Base-by-base conservation (phyloP, 2,329 filamentous ascomycete species). In the Aspergillus pseudoterreus region DNA sequence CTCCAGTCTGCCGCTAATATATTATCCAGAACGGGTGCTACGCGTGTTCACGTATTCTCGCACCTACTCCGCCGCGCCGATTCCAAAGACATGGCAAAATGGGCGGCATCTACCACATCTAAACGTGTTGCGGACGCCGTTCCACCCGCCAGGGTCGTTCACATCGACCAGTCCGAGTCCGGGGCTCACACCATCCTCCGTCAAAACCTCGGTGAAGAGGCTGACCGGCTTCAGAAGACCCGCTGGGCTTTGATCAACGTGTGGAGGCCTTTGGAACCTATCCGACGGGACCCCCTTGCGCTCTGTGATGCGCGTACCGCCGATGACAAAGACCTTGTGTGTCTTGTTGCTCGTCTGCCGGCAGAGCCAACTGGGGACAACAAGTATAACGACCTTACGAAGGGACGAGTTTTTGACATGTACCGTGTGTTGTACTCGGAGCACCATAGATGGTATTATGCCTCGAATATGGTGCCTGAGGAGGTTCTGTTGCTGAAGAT, bases 161-260 rank as follows among this genome's bases (percentile, higher is more conserved):
- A 52, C 21, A 44, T 45, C 9, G 50, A 52, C 41, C 50, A 52
- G 11, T 52, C 50, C 24, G 45, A 48, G 14, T 3, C 45, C 11
- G 50, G 50, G 2, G 50, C 50, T 8, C 4, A 38, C 15, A 17
- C 47, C 2, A 17, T 52, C 2, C 11, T 52, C 3, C 32, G 32
- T 9, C 22, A 52, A 11, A 44, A 38, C 33, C 10, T 52, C 38
- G 10, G 36, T 1, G 17, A 45, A 11, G 32, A 52, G 22, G 50
- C 17, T 2, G 50, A 43, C 9, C 48, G 43, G 17, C 22, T 45
- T 15, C 14, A 9, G 3, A 21, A 45, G 8, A 12, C 33, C 10
- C 48, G 45, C 6, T 52, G 50, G 50, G 50, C 45, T 2, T 22
- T 52, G 12, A 15, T 52, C 6, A 52, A 52, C 15, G 35, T 52